Evolutionary conservation across 352 stramenopile species (phyloP), one percentile per base, ranked within the genome.

Genomic region (Globisporangium paddicum): DNA sequence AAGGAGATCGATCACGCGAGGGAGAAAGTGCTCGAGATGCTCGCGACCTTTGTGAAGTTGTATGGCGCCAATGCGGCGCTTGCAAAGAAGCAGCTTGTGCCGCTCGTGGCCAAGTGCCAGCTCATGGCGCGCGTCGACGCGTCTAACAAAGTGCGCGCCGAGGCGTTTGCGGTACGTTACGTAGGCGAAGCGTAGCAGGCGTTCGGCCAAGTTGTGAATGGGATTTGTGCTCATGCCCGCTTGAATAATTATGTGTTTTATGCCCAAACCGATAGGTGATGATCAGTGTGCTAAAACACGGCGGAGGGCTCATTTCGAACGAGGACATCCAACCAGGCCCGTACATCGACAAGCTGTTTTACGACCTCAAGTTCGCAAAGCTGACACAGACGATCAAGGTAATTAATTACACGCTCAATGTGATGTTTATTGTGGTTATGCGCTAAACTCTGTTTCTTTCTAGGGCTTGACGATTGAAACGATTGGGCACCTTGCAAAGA

Each of bases 361-460:
- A 86, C 49, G 82, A 92, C 40, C 77, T 92, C 51, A 86, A 87
- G 64, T 92, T 87, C 45, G 75, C 74, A 5, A 90, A 89, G 41
- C 71, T 71, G 8, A 79, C 76, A 3, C 82, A 92, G 45, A 90
- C 78, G 1, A 80, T 76, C 2, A 90, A 89, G 55, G 75, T 82
- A 51, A 11, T 41, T 45, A n/a, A n/a, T n/a, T n/a, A n/a, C n/a
- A n/a, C n/a, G n/a, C n/a, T n/a, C n/a, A n/a, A n/a, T n/a, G n/a
- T n/a, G n/a, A n/a, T n/a, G n/a, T n/a, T n/a, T n/a, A n/a, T n/a
- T n/a, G n/a, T n/a, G n/a, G n/a, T n/a, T n/a, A n/a, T n/a, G n/a
- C n/a, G n/a, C n/a, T 40, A 25, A 48, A 48, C 19, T 4, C 18
- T 41, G 34, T n/a, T 53, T 10, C 59, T 13, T 32, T 44, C 4